A percentile compares a stretch with the other conserved stretches of the same genome.
Conservation (phyloP, 225 moss, liverwort and hornwort species). For the Takakia lepidozioides region DNA sequence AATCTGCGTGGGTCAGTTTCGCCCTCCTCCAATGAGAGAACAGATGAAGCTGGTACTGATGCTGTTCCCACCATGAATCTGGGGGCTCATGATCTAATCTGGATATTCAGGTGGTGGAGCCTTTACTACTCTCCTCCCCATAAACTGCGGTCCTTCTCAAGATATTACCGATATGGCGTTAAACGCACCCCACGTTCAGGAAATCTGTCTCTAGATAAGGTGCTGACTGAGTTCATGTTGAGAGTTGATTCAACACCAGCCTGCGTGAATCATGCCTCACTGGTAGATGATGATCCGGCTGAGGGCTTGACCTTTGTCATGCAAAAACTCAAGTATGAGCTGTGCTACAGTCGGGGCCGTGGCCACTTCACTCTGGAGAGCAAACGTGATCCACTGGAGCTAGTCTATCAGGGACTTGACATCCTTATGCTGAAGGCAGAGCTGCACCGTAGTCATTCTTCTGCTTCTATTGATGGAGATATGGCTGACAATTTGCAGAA, state of each 20-base stretch:
- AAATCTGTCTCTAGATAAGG: conserved; percentile 93
- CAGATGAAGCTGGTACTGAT: conserved; percentile 30
- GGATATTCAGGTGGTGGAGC: conserved; percentile 90
- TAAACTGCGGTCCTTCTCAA: conserved; percentile 79
- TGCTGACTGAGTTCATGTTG: conserved; percentile 86
- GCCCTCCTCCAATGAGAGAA: conserved; percentile 44
- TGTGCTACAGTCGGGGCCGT: conserved; percentile 89
- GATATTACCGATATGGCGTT: conserved; percentile 72
- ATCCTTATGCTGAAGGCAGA: conserved; percentile 74
- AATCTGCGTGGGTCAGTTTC: conserved; percentile 43
- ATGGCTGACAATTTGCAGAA: conserved; percentile 63
- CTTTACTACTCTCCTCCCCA: conserved; percentile 85
- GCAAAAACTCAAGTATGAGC: conserved; percentile 92
- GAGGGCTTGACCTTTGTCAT: conserved; percentile 80
- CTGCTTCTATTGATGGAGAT: conserved; percentile 33
- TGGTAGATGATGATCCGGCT: conserved; percentile 86
- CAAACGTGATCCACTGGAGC: conserved; percentile 76
- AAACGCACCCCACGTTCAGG: conserved; percentile 83
- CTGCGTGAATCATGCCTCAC: conserved; percentile 84
- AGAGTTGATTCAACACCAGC: conserved; percentile 90
- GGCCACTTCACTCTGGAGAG: conserved; percentile 70
- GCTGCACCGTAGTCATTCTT: conserved; percentile 33
- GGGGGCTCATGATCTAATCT: conserved; percentile 73
- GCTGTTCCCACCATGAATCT: conserved; percentile 75
- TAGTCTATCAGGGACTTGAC: conserved; percentile 93